A percentile compares a stretch with the other conserved stretches of the same genome.
Conservation (phyloP, 257 asterid species). For the Solanum sejunctum region DNA sequence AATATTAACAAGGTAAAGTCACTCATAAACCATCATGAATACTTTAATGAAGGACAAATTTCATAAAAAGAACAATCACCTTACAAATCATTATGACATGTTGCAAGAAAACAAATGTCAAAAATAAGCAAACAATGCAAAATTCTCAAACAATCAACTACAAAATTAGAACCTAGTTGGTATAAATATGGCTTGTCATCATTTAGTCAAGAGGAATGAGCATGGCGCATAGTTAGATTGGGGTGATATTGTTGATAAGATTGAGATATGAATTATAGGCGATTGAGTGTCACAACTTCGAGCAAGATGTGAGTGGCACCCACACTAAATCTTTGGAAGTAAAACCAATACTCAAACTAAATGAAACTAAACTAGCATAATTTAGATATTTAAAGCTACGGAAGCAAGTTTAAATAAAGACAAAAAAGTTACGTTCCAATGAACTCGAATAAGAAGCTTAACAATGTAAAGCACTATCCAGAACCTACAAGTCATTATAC, state of each 20-base stretch:
- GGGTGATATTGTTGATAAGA: constrained; percentile 16
- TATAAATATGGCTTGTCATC: not conserved
- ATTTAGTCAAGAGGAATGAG: too few relatives aligned
- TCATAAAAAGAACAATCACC: not conserved
- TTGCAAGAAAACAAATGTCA: not conserved
- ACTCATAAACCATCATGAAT: not conserved
- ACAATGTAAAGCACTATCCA: too few relatives aligned
- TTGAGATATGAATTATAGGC: not conserved
- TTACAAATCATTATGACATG: not conserved
- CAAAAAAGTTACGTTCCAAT: too few relatives aligned
- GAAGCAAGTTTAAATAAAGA: too few relatives aligned
- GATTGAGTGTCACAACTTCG: not conserved
- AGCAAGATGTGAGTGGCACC: too few relatives aligned
- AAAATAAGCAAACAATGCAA: not conserved
- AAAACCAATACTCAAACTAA: too few relatives aligned
- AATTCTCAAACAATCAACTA: not conserved
- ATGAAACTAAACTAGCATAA: too few relatives aligned
- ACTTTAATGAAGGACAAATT: not conserved
- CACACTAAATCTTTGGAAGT: too few relatives aligned
- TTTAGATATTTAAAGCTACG: too few relatives aligned
- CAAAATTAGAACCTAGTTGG: not conserved
- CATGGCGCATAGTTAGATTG: constrained; percentile 21
- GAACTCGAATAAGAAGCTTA: too few relatives aligned
- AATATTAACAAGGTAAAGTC: not conserved
- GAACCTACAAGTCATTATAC: too few relatives aligned